Evolutionary conservation across 1,139 yeast species (phyloP), one percentile per base, ranked within the genome.

Genomic region (Pichia cactophila): DNA sequence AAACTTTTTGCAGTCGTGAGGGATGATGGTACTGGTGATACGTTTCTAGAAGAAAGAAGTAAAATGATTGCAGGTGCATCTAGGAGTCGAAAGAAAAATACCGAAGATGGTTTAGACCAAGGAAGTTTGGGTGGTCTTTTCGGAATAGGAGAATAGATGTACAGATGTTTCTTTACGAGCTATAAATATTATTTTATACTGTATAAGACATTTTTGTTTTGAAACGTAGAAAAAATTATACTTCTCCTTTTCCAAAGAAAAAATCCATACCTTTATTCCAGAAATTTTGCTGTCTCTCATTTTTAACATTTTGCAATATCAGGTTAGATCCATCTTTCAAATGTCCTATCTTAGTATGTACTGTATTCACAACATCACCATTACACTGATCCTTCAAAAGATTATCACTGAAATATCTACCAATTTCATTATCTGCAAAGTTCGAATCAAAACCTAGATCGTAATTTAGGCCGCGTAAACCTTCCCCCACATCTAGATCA

Each of bases 401-500:
- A 17, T 40, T 35, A 20, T 23, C 16, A 5, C 31, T 43, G 9
- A 54, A 38, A 26, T 36, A 44, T 35, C 46, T 54, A 11, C 61
- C 58, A 43, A 60, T 50, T 23, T 54, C 58, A 29, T 51, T 57
- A 36, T 58, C 58, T 2, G 56, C 58, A 7, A 55, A 49, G 2
- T 47, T 47, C 20, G 51, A 51, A 35, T 48, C 53, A 47, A 47
- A 52, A 37, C 42, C 56, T 37, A 54, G 54, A 58, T 57, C 56
- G 60, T 58, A 54, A 47, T 51, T 50, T 20, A 56, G 42, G 16
- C 57, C 54, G 17, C 41, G 36, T 4, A 55, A 42, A 4, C 58
- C 58, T 9, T 58, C 59, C n/a, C 88, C 89, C 38, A 82, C 72
- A 57, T 83, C 83, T 55, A 82, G 83, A 38, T 63, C 65, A 26